phyloP scores from a whole-genome alignment of 805 yeast genomes.

The Starmerella asiatica region DNA sequence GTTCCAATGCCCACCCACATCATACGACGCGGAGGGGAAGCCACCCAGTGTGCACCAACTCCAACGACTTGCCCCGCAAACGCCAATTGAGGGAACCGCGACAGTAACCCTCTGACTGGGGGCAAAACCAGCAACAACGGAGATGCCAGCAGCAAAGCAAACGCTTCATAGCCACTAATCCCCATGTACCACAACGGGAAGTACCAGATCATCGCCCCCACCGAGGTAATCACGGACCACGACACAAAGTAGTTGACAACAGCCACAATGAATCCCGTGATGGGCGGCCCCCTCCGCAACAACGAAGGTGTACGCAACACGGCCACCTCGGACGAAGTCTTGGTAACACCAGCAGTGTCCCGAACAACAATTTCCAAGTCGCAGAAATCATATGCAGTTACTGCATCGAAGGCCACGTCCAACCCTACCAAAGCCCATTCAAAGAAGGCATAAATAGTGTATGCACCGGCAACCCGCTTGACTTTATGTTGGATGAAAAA shows the following conservation, averaged over 20 bases:
- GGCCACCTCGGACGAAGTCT: conserved; percentile 12
- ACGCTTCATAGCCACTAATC: conserved; percentile 80
- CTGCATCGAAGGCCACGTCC: conserved; percentile 75
- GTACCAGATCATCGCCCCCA: conserved; percentile 84
- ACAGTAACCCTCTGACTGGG: conserved; percentile 31
- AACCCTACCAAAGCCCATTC: conserved; percentile 83
- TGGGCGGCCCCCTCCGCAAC: conserved; percentile 22
- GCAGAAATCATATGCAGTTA: conserved; percentile 58
- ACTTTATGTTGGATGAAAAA: conserved; percentile 90
- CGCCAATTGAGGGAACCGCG: conserved; percentile 39
- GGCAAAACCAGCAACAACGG: conserved; percentile 38
- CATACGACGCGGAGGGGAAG: conserved; percentile 58
- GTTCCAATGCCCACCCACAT: conserved; percentile 53
- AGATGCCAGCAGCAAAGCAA: conserved; percentile 31
- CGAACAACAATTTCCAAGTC: conserved; percentile 38
- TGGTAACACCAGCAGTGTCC: conserved; percentile 23
- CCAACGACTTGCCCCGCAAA: conserved; percentile 47
- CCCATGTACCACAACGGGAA: conserved; percentile 99
- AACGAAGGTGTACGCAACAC: conserved; percentile 13
- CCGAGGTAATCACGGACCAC: conserved; percentile 73
- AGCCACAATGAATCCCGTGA: conserved; percentile 24
- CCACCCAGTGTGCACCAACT: conserved; percentile 58
- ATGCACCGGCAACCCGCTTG: conserved; percentile 79
- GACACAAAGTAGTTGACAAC: conserved; percentile 57
- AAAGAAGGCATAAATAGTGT: conserved; percentile 82